Percentiles rank a stretch among this genome's conserved stretches.
Conservation (phyloP, 2,329 filamentous ascomycete genomes). For the Neonectria ditissima region DNA sequence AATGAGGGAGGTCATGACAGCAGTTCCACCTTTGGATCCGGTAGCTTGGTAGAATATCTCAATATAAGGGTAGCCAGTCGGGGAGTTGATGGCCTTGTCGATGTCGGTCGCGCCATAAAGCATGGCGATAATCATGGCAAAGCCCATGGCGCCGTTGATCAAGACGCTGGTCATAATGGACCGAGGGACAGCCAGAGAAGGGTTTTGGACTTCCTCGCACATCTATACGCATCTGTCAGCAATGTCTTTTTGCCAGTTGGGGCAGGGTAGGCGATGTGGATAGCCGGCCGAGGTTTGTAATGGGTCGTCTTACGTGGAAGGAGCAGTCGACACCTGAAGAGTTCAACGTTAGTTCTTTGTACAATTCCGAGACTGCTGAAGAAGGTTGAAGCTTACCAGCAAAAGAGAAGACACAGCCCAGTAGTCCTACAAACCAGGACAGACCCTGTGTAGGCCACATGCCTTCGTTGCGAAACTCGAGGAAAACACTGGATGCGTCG, state of each 20-base stretch:
- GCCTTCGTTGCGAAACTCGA: constrained; percentile 42
- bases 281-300: background rate
- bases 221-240: constrained; percentile 24
- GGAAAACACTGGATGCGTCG: constrained; percentile 45
- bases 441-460: constrained; percentile 38
- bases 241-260: background rate
- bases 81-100: constrained; percentile 34
- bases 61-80: constrained; percentile 41
- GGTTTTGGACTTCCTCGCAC: constrained; percentile 41
- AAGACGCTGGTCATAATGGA: constrained; percentile 40
- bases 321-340: constrained; percentile 38
- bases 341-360: constrained; percentile 6
- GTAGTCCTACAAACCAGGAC: constrained; percentile 40
- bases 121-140: constrained; percentile 43
- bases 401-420: constrained; percentile 42
- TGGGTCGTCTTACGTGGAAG: constrained; percentile 34
- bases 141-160: constrained; percentile 37
- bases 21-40: constrained; percentile 32
- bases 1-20: constrained; percentile 35
- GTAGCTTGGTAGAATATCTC: constrained; percentile 42
- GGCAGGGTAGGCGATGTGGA: too few relatives aligned
- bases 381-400: constrained; percentile 27
- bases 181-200: constrained; percentile 35
- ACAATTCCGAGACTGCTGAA: too few relatives aligned
- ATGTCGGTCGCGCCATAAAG: constrained; percentile 40